Percentiles rank a stretch among this genome's conserved stretches.
phyloP scores from a whole-genome alignment of 2,329 filamentous ascomycete genomes.

The Paracamarosporium sp. region DNA sequence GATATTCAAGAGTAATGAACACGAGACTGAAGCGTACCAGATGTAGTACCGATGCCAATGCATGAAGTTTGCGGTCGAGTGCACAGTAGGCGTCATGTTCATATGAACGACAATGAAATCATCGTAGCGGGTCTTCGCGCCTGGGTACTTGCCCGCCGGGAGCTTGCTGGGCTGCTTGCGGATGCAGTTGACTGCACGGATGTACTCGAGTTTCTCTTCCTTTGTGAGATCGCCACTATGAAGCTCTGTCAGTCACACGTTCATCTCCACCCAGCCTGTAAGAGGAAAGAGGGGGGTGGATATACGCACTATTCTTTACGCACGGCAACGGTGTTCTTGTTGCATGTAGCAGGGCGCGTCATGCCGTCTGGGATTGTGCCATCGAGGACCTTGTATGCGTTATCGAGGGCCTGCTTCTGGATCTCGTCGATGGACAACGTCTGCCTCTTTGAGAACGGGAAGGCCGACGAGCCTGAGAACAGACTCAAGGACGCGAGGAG shows the following conservation, averaged over 20 bases:
- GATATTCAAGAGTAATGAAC: not conserved
- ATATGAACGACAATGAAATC: constrained; percentile 42
- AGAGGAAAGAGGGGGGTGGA: not conserved
- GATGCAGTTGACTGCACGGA: constrained; percentile 41
- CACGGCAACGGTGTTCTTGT: constrained; percentile 47
- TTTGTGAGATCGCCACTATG: constrained; percentile 34
- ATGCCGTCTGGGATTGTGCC: constrained; percentile 36
- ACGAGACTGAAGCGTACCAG: constrained; percentile 26
- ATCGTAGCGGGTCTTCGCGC: constrained; percentile 41
- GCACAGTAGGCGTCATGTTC: constrained; percentile 39
- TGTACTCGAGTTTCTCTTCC: constrained; percentile 40
- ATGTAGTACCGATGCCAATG: constrained; percentile 53
- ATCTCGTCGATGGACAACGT: constrained; percentile 30
- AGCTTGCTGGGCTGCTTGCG: constrained; percentile 33
- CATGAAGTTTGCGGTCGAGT: constrained; percentile 41
- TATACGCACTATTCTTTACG: constrained; percentile 53
- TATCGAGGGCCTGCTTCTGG: constrained; percentile 33
- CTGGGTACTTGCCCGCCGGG: constrained; percentile 32
- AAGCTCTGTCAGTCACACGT: constrained; percentile 4
- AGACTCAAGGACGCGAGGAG: constrained; percentile 30
- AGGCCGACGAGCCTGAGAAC: constrained; percentile 24
- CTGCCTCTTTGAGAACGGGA: constrained; percentile 28
- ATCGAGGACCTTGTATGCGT: constrained; percentile 35
- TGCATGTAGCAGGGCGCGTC: constrained; percentile 39
- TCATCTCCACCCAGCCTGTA: not conserved